Conservation (phyloP, 2,329 filamentous ascomycete species). For the Aspergillus oerlinghausenensis region DNA sequence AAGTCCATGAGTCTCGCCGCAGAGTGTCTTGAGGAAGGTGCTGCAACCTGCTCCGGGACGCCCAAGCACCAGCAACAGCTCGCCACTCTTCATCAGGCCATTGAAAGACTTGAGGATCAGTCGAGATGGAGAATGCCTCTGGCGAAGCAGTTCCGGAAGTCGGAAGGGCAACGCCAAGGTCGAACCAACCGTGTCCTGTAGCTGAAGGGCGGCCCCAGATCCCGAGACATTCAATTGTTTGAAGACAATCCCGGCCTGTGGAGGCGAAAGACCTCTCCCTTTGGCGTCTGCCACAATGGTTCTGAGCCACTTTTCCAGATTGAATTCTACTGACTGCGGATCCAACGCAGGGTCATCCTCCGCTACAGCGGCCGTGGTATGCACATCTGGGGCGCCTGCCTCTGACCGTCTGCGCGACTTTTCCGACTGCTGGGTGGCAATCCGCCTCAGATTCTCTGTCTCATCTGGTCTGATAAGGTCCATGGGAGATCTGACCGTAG, state of each 20-base stretch:
- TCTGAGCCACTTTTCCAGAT: constrained; percentile 4
- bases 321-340: constrained; percentile 2
- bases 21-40: constrained; percentile 76
- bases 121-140: constrained; percentile 51
- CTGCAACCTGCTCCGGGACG: constrained; percentile 55
- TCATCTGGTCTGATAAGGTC: background rate
- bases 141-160: constrained; percentile 16
- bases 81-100: constrained; percentile 51
- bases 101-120: constrained; percentile 56
- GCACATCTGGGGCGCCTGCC: too few species aligned
- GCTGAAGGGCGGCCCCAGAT: constrained; percentile 23
- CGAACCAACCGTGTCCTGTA: constrained; percentile 18
- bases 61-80: constrained; percentile 50
- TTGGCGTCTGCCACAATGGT: background rate
- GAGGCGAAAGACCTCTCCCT: background rate
- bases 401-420: background rate
- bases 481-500: background rate
- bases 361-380: background rate
- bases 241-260: constrained; percentile 19
- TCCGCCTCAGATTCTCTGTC: background rate
- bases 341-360: constrained; percentile 2
- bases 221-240: constrained; percentile 21
- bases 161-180: constrained; percentile 16
- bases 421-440: background rate
- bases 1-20: constrained; percentile 75